Evolutionary conservation across 2,329 filamentous ascomycete species (phyloP).

Genomic region (Apiospora hydei): DNA sequence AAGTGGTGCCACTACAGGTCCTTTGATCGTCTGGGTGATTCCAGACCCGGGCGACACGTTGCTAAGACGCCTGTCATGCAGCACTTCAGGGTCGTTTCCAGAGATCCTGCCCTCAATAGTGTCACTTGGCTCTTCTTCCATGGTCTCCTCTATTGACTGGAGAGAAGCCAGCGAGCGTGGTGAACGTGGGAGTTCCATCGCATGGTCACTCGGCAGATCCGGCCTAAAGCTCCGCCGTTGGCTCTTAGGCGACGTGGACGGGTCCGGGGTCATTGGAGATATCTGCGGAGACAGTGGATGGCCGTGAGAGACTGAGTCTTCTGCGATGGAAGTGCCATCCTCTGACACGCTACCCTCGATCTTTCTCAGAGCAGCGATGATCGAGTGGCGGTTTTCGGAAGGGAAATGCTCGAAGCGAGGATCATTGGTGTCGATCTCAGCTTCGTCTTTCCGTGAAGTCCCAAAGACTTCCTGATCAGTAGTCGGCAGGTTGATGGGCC

Average conservation of each 20-base stretch:
- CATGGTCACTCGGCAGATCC: neutral
- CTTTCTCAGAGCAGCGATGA: constrained; percentile 41
- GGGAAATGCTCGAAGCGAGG: constrained; percentile 41
- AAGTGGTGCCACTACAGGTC: neutral
- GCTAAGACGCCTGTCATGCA: neutral
- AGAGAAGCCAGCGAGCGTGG: constrained; percentile 25
- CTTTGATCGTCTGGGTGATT: neutral
- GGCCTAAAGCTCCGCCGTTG: neutral
- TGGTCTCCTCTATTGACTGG: constrained; percentile 25
- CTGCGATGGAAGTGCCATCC: constrained; percentile 35
- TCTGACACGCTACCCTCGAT: constrained; percentile 39
- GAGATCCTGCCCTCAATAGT: neutral
- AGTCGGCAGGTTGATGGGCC: constrained; percentile 7
- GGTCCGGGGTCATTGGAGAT: constrained; percentile 16
- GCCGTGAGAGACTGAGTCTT: constrained; percentile 28
- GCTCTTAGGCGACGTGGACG: neutral
- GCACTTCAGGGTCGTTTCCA: neutral
- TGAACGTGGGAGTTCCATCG: constrained; percentile 16
- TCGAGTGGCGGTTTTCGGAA: constrained; percentile 38
- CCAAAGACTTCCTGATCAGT: constrained; percentile 20
- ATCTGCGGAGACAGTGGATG: constrained; percentile 31
- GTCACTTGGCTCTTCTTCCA: constrained; percentile 24
- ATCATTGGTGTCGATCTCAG: constrained; percentile 37
- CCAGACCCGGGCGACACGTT: neutral
- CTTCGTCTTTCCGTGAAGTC: neutral